Conservation (phyloP, 1,139 yeast genomes). For the Diutina neorugosa region DNA sequence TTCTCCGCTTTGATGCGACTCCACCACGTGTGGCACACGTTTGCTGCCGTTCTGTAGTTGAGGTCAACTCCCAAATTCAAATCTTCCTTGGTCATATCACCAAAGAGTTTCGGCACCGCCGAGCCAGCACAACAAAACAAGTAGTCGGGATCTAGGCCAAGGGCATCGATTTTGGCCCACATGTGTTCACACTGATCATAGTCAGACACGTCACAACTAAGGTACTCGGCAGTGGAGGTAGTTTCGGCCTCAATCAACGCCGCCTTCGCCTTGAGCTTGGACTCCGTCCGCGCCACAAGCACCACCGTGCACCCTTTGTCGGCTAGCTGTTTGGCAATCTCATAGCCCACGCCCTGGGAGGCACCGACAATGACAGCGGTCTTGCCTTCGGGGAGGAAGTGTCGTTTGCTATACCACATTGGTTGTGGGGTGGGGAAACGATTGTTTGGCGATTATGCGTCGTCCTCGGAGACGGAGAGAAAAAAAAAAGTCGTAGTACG, state of each 20-base stretch:
- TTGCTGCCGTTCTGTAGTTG: constrained; percentile 67
- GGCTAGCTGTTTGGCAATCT: constrained; percentile 53
- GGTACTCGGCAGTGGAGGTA: constrained; percentile 29
- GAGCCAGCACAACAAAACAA: constrained; percentile 85
- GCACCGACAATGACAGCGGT: constrained; percentile 83
- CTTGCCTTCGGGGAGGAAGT: constrained; percentile 32
- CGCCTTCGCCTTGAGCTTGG: constrained; percentile 40
- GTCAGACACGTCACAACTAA: constrained; percentile 56
- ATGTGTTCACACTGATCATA: constrained; percentile 15
- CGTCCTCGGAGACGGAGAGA: background rate
- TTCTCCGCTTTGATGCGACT: constrained; percentile 3
- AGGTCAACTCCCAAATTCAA: constrained; percentile 48
- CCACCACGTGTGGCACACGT: constrained; percentile 40
- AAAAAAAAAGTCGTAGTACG: background rate
- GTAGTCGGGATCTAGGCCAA: constrained; percentile 27
- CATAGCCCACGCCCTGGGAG: constrained; percentile 88
- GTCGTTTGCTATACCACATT: constrained; percentile 7
- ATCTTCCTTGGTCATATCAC: constrained; percentile 50
- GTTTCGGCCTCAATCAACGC: constrained; percentile 18
- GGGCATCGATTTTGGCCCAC: background rate
- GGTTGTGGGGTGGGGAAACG: background rate
- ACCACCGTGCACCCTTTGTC: constrained; percentile 50
- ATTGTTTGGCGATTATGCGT: background rate
- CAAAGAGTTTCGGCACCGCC: constrained; percentile 66
- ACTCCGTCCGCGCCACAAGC: constrained; percentile 63